Base-by-base conservation (phyloP, 1,284 basidiomycete species). In the Austroboletus novae-zelandiae region DNA sequence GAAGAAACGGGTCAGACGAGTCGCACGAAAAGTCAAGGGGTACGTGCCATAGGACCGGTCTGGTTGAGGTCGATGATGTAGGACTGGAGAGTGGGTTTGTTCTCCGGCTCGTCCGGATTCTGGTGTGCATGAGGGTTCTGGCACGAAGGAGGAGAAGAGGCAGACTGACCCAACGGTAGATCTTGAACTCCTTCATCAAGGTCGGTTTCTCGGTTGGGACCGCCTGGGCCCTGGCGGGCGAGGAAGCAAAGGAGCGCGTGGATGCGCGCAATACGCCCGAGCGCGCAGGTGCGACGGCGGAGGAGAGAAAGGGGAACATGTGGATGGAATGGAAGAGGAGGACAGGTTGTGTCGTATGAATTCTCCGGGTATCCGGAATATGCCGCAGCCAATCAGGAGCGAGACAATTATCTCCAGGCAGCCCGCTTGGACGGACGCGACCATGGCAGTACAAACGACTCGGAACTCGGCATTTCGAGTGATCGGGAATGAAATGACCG, bases 61-160 rank as follows among this genome's bases (percentile, higher is more conserved):
- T 94, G 86, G 75, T 93, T 92, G 49, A 99, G 79, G 74, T 99
- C 94, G 64, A 99, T 83, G 45, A 82, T 84, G 81, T 98, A 99
- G 2, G 86, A 84, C 77, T 98, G 93, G 49, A 99, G 78, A 48
- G 80, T 82, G 4, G 96, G 96, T 75, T 98, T 97, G 74, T 88
- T 86, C 47, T 86, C 82, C 13, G 96, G 96, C 66, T 92, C 84
- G 71, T 98, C 96, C 27, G 96, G 97, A 76, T 98, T 96, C 94
- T 94, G 49, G 15, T 37, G 11, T 1, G 13, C 6, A 17, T 29
- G 25, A 1, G 25, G 15, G 7, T 41, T 30, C 35, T 8, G 9
- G 1, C 3, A 8, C 0, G 13, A 2, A 13, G 29, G 2, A 1
- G 23, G 1, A 27, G 32, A 29, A 1, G 36, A 9, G 0, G 15